These are phyloP conservation scores for Prunella vulgaris DNA, from an alignment of 257 asterid genomes.

Conservation along the genomic window DNA sequence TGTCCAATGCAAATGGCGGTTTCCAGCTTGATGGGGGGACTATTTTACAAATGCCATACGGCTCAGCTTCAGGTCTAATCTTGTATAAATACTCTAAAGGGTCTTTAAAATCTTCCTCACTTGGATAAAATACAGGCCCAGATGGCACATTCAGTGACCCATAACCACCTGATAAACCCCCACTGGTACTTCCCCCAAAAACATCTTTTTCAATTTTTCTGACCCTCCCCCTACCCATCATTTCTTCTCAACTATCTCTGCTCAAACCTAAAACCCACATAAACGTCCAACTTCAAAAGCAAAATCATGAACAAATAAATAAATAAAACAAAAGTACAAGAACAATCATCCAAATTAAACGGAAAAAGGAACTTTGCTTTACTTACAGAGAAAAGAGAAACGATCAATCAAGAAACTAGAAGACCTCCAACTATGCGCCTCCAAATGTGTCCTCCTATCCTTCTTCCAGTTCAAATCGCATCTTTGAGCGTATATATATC, in stretches of 20 bases:
- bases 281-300: constrained; percentile 25
- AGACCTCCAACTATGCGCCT: constrained; percentile 14
- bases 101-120: constrained; percentile 84
- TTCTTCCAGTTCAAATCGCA: constrained; percentile 9
- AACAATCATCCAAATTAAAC: not conserved
- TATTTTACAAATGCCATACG: constrained; percentile 90
- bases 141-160: constrained; percentile 62
- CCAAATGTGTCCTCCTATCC: constrained; percentile 6
- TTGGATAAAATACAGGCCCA: constrained; percentile 88
- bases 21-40: constrained; percentile 90
- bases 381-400: not conserved
- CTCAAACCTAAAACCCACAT: constrained; percentile 10
- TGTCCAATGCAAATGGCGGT: constrained; percentile 81
- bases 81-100: constrained; percentile 79
- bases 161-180: constrained; percentile 39
- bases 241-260: constrained; percentile 25
- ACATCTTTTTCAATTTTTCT: constrained; percentile 78
- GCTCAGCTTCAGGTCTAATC: constrained; percentile 95
- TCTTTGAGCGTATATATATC: not conserved
- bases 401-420: constrained; percentile 7
- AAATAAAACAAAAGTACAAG: constrained; percentile 4
- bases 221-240: constrained; percentile 86
- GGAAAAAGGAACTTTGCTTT: not conserved
- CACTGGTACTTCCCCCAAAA: too few species aligned
- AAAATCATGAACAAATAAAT: not conserved